A percentile compares a stretch with the other conserved stretches of the same genome.
These are phyloP conservation scores for Marasmius oreades DNA, from an alignment of 1,284 basidiomycete species.

Conservation along the genomic window DNA sequence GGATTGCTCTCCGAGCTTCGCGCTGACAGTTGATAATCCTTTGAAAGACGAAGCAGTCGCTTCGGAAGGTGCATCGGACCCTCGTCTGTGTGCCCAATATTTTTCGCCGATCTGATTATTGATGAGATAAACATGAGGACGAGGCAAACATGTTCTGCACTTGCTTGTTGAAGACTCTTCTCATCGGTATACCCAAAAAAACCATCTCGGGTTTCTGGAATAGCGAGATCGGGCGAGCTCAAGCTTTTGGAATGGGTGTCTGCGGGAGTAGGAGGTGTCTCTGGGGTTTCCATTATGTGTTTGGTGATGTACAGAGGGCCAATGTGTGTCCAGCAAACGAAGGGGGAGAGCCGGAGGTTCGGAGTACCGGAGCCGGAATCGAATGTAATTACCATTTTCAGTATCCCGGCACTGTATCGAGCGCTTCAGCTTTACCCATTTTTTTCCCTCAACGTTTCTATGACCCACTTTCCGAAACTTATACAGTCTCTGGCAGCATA, in stretches of 20 bases:
- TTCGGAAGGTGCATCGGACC: slow-evolving; percentile 45
- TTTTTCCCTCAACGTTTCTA: neutral
- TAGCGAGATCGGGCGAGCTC: slow-evolving; percentile 29
- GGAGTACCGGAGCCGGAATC: no score
- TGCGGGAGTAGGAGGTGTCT: neutral
- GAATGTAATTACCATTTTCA: neutral
- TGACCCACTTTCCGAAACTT: neutral
- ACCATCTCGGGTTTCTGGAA: slow-evolving; percentile 61
- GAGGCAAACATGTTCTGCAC: slow-evolving; percentile 22
- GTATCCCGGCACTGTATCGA: neutral
- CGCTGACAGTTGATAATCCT: slow-evolving; percentile 22
- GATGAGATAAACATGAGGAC: slow-evolving; percentile 2
- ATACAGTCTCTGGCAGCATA: neutral
- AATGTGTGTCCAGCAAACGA: no score
- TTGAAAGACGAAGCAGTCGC: slow-evolving; percentile 28
- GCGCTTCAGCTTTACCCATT: neutral
- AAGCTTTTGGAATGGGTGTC: neutral
- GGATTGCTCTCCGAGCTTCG: slow-evolving; percentile 20
- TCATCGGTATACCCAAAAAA: slow-evolving; percentile 78
- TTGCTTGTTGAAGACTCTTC: slow-evolving; percentile 67
- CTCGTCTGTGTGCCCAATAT: slow-evolving; percentile 56
- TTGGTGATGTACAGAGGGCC: no score
- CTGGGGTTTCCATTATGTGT: no score
- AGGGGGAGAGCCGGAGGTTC: no score
- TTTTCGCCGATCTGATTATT: slow-evolving; percentile 66